A percentile compares a stretch with the other conserved stretches of the same genome.
Evolutionary conservation across 345 rosid genomes (phyloP).

Genomic region (Hibiscus trionum): DNA sequence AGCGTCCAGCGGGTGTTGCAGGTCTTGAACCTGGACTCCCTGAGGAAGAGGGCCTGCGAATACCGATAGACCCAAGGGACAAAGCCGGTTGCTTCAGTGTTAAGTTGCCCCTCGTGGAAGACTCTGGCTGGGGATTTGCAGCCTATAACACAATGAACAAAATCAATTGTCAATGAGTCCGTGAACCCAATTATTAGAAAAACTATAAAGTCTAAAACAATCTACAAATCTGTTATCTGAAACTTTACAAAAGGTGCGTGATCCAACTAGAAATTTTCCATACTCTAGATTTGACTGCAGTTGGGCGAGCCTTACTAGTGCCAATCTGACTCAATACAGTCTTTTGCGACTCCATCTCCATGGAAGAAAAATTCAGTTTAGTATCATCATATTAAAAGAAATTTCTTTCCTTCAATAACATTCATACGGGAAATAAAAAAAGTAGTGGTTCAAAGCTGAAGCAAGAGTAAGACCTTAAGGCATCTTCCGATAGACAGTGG

Average conservation of each 20-base stretch:
- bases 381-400: not conserved
- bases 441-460: not conserved
- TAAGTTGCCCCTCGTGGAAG: constrained; percentile 46
- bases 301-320: constrained; percentile 51
- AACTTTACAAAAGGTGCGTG: not conserved
- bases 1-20: constrained; percentile 72
- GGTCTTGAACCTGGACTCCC: constrained; percentile 95
- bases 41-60: constrained; percentile 79
- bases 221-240: not conserved
- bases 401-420: not conserved
- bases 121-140: constrained; percentile 61
- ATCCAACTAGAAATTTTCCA: constrained; percentile 19
- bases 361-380: constrained; percentile 9
- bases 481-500: not conserved
- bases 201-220: too few relatives aligned
- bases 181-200: constrained; percentile 7
- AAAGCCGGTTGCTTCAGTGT: constrained; percentile 54
- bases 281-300: constrained; percentile 75
- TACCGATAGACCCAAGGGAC: constrained; percentile 61
- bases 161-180: constrained; percentile 12
- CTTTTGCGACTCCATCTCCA: constrained; percentile 88
- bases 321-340: constrained; percentile 60
- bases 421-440: not conserved
- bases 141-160: constrained; percentile 39
- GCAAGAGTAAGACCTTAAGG: not conserved